Percentiles rank a stretch among this genome's conserved stretches.
Conservation (phyloP, 2,329 filamentous ascomycete species). For the Stenocarpella maydis region DNA sequence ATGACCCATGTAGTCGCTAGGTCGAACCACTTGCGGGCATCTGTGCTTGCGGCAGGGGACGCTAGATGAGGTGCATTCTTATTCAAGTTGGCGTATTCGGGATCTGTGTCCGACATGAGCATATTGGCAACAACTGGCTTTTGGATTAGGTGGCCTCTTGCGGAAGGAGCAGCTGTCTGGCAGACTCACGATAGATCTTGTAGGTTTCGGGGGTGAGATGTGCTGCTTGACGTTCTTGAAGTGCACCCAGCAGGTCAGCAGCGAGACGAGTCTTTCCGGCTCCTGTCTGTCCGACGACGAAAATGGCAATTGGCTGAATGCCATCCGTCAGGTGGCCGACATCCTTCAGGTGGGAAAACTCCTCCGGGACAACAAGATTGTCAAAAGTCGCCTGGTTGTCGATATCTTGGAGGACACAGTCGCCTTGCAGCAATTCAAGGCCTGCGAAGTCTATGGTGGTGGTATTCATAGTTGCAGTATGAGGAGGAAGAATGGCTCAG, state of each 20-base stretch:
- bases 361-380: constrained; percentile 43
- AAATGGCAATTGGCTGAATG: constrained; percentile 48
- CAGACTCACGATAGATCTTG: constrained; percentile 50
- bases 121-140: neutral
- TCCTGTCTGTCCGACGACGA: constrained; percentile 58
- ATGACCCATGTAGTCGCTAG: constrained; percentile 49
- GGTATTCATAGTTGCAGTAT: constrained; percentile 1
- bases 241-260: constrained; percentile 47
- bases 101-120: constrained; percentile 40
- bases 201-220: constrained; percentile 60
- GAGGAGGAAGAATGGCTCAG: neutral
- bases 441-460: neutral
- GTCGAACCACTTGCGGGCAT: constrained; percentile 55
- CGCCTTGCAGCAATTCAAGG: neutral
- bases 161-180: neutral
- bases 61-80: constrained; percentile 34
- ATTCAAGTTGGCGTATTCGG: constrained; percentile 47
- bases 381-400: constrained; percentile 20
- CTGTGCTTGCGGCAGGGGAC: constrained; percentile 48
- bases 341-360: constrained; percentile 40
- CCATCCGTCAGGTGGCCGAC: constrained; percentile 32
- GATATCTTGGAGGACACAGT: neutral
- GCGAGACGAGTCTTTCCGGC: constrained; percentile 57
- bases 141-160: too few relatives aligned
- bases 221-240: constrained; percentile 37